A percentile compares a stretch with the other conserved stretches of the same genome.
phyloP scores from a whole-genome alignment of 2,329 filamentous ascomycete genomes.

The Pseudocercospora ulei region DNA sequence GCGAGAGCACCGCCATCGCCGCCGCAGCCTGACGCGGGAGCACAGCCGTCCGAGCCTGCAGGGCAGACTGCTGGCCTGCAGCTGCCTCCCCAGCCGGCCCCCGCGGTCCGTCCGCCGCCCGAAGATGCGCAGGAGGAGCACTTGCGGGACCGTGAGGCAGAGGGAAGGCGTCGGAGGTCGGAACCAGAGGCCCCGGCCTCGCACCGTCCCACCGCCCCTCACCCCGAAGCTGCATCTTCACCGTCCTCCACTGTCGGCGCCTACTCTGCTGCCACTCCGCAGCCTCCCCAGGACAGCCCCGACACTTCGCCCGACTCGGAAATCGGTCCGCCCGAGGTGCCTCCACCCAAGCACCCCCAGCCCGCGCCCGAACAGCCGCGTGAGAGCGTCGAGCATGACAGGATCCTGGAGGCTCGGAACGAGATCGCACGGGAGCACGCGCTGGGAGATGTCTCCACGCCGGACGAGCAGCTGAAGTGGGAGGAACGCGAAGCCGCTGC shows the following conservation, averaged over 20 bases:
- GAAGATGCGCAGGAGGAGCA: slow-evolving; percentile 44
- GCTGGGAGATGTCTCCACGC: slow-evolving; percentile 42
- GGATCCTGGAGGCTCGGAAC: slow-evolving; percentile 44
- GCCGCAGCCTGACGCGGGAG: slow-evolving; percentile 25
- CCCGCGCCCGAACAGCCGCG: slow-evolving; percentile 35
- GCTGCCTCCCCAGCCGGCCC: slow-evolving; percentile 28
- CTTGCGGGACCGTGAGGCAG: slow-evolving; percentile 36
- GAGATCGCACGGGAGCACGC: slow-evolving; percentile 39
- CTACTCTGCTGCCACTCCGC: slow-evolving; percentile 63
- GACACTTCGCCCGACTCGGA: slow-evolving; percentile 33
- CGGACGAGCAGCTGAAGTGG: slow-evolving; percentile 50
- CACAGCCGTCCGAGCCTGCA: slow-evolving; percentile 22
- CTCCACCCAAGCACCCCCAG: slow-evolving; percentile 30
- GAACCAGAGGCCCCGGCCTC: slow-evolving; percentile 35
- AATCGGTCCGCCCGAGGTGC: slow-evolving; percentile 24
- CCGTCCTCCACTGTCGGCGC: slow-evolving; percentile 58
- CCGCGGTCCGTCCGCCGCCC: slow-evolving; percentile 42
- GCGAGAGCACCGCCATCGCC: slow-evolving; percentile 26
- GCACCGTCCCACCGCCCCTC: slow-evolving; percentile 26
- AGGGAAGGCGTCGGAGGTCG: slow-evolving; percentile 34
- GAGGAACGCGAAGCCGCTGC: slow-evolving; percentile 39
- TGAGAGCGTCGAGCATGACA: slow-evolving; percentile 48
- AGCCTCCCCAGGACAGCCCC: slow-evolving; percentile 45
- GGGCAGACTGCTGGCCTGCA: slow-evolving; percentile 24
- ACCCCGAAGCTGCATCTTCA: slow-evolving; percentile 36